Evolutionary conservation across 2,329 filamentous ascomycete genomes (phyloP).

Genomic region (Dendryphion nanum): DNA sequence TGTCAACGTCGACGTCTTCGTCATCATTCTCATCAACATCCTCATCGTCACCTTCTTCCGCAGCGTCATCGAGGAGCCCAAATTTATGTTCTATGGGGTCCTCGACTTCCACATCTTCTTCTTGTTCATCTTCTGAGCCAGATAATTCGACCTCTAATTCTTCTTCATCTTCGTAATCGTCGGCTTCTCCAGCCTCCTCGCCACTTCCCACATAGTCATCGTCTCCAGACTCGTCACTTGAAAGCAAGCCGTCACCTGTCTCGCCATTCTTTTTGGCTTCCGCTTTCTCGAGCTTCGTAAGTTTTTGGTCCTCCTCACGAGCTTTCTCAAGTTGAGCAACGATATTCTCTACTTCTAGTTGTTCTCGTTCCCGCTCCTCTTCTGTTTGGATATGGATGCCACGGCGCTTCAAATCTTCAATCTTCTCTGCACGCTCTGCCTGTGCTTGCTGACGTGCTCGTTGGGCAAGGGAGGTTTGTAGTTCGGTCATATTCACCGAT

Average conservation of each 20-base stretch:
- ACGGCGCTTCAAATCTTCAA: conserved; percentile 74
- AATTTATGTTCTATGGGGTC: conserved; percentile 29
- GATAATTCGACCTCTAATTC: conserved; percentile 44
- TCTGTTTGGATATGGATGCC: conserved; percentile 80
- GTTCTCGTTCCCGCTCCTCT: conserved; percentile 81
- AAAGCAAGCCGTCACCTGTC: conserved; percentile 44
- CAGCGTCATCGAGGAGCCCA: conserved; percentile 41
- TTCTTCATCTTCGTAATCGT: conserved; percentile 38
- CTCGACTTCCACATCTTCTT: conserved; percentile 32
- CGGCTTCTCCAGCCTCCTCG: conserved; percentile 46
- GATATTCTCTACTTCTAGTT: conserved; percentile 82
- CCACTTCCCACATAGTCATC: conserved; percentile 49
- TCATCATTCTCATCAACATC: conserved; percentile 31
- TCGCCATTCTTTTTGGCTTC: conserved; percentile 63
- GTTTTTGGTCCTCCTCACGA: conserved; percentile 73
- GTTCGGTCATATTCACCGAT: conserved; percentile 66
- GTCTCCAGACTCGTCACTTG: conserved; percentile 57
- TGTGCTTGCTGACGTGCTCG: conserved; percentile 79
- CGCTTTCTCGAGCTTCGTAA: conserved; percentile 74
- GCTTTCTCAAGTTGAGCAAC: conserved; percentile 68
- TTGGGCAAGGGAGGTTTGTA: conserved; percentile 66
- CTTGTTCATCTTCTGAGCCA: conserved; percentile 43
- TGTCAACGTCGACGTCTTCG: conserved; percentile 45
- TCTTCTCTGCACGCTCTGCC: conserved; percentile 70
- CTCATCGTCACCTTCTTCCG: conserved; percentile 32